A percentile compares a stretch with the other conserved stretches of the same genome.
Conservation (phyloP, 2,329 filamentous ascomycete species). For the Fusarium mangiferae region DNA sequence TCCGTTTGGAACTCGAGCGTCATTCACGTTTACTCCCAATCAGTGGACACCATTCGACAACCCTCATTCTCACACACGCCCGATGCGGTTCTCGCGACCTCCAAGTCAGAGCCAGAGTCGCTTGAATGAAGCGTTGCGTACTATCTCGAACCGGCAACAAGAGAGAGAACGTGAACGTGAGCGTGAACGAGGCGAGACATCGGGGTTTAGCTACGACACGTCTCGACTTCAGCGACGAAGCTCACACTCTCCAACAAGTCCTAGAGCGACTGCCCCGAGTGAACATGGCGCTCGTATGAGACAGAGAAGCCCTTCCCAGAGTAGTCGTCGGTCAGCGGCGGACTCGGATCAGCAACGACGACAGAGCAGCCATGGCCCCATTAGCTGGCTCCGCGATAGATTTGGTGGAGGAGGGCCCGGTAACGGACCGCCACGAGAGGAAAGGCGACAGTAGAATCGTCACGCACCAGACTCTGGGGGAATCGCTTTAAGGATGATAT, state of each 20-base stretch:
- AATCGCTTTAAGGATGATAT: not conserved
- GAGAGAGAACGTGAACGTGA: constrained; percentile 42
- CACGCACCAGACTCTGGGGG: constrained; percentile 17
- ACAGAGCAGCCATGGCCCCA: constrained; percentile 49
- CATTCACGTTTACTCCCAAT: not conserved
- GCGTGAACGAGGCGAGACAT: constrained; percentile 32
- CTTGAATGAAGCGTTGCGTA: constrained; percentile 47
- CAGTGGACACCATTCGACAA: constrained; percentile 5
- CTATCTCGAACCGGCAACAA: constrained; percentile 43
- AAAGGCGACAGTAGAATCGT: constrained; percentile 42
- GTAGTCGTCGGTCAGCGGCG: constrained; percentile 44
- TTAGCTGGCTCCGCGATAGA: constrained; percentile 58
- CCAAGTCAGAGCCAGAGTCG: constrained; percentile 44
- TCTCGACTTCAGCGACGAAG: constrained; percentile 51
- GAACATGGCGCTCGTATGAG: constrained; percentile 49
- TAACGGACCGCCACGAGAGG: constrained; percentile 45
- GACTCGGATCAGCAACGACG: constrained; percentile 47
- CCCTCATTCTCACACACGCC: constrained; percentile 21
- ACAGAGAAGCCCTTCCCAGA: constrained; percentile 53
- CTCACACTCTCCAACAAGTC: constrained; percentile 53
- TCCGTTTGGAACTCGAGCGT: constrained; percentile 8
- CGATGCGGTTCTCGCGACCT: constrained; percentile 35
- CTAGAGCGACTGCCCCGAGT: constrained; percentile 43
- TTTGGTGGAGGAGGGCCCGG: constrained; percentile 49
- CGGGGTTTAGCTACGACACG: constrained; percentile 48